A percentile compares a stretch with the other conserved stretches of the same genome.
phyloP scores from a whole-genome alignment of 805 yeast species.

The Nakazawaea wyomingensis region DNA sequence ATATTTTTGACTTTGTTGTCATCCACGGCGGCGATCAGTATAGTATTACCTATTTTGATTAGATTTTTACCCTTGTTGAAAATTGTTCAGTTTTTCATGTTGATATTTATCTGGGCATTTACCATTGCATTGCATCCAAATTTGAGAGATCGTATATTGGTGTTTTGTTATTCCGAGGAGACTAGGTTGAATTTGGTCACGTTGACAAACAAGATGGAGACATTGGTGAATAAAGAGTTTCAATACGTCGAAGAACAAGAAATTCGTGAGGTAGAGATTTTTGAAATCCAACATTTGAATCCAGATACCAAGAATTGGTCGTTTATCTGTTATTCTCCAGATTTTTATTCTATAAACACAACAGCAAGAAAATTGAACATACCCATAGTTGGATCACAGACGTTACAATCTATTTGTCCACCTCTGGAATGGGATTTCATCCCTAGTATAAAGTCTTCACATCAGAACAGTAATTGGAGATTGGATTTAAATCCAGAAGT shows the following conservation, averaged over 20 bases:
- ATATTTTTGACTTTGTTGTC: slow-evolving; percentile 37
- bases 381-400: slow-evolving; percentile 23
- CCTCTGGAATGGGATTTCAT: slow-evolving; percentile 57
- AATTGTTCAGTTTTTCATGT: slow-evolving; percentile 27
- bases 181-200: slow-evolving; percentile 49
- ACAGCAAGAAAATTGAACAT: slow-evolving; percentile 28
- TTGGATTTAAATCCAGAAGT: slow-evolving; percentile 56
- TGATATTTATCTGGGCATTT: slow-evolving; percentile 46
- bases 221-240: slow-evolving; percentile 32
- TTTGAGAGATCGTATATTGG: slow-evolving; percentile 41
- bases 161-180: slow-evolving; percentile 54
- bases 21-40: neutral
- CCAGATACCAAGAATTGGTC: slow-evolving; percentile 54
- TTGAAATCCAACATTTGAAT: slow-evolving; percentile 57
- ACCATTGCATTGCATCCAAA: slow-evolving; percentile 47
- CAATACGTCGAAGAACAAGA: slow-evolving; percentile 36
- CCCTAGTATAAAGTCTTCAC: slow-evolving; percentile 3
- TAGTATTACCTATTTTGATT: slow-evolving; percentile 16
- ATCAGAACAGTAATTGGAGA: slow-evolving; percentile 46
- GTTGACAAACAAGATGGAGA: slow-evolving; percentile 45
- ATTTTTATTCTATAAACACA: slow-evolving; percentile 48
- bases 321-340: slow-evolving; percentile 50
- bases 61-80: slow-evolving; percentile 7
- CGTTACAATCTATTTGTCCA: slow-evolving; percentile 40
- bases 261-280: slow-evolving; percentile 53